Conservation (phyloP, 1,284 basidiomycete genomes). For the Malassezia obtusa region DNA sequence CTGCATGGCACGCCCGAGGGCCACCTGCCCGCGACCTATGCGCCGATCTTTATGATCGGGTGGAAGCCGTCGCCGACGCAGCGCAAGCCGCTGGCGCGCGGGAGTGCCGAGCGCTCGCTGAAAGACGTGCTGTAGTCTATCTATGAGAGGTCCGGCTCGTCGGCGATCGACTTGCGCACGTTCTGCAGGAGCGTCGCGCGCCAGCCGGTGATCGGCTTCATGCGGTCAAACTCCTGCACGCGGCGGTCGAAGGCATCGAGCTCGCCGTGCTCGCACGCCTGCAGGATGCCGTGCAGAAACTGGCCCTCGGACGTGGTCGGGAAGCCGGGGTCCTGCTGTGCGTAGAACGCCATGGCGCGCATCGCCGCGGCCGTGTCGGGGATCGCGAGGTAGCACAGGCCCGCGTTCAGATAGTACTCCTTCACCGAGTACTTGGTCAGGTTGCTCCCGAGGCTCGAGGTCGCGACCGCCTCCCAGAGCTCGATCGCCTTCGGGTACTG, state of each 20-base stretch:
- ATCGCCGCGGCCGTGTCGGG: slow-evolving; percentile 49
- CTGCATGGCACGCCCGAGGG: slow-evolving; percentile 57
- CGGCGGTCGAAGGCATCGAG: slow-evolving; percentile 31
- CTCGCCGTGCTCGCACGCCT: slow-evolving; percentile 41
- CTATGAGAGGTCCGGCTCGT: slow-evolving; percentile 44
- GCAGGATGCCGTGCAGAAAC: slow-evolving; percentile 41
- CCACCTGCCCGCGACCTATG: slow-evolving; percentile 84
- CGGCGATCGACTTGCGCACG: slow-evolving; percentile 37
- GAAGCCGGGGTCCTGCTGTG: slow-evolving; percentile 41
- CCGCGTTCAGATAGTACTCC: slow-evolving; percentile 86
- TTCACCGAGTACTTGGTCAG: slow-evolving; percentile 98
- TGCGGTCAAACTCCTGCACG: slow-evolving; percentile 44
- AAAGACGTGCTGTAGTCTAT: slow-evolving; percentile 55
- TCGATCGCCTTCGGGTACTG: slow-evolving; percentile 76
- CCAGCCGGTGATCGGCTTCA: slow-evolving; percentile 41
- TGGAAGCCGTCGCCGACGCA: slow-evolving; percentile 86
- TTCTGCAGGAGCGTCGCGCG: slow-evolving; percentile 37
- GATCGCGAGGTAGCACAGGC: slow-evolving; percentile 80
- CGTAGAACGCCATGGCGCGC: slow-evolving; percentile 46
- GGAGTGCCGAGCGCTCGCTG: slow-evolving; percentile 68
- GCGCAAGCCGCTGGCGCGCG: slow-evolving; percentile 72
- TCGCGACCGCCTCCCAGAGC: slow-evolving; percentile 80
- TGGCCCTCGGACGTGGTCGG: slow-evolving; percentile 44
- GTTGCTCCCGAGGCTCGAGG: slow-evolving; percentile 68
- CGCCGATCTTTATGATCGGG: slow-evolving; percentile 94